Percentiles rank a stretch among this genome's conserved stretches.
phyloP scores from a whole-genome alignment of 2,329 filamentous ascomycete species.

The Gliomastix tumulicola region DNA sequence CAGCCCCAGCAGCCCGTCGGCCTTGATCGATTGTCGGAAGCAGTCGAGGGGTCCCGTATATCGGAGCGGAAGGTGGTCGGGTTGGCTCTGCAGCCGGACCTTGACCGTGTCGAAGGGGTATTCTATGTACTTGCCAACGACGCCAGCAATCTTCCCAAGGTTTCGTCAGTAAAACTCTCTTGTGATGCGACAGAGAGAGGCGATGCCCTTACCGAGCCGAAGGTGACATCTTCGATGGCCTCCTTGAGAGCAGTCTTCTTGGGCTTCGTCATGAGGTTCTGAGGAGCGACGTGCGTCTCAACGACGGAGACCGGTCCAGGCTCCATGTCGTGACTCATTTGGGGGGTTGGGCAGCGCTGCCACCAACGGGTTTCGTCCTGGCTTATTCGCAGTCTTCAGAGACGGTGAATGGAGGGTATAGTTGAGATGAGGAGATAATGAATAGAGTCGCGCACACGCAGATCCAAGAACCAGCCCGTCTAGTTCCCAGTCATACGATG shows the following conservation, averaged over 20 bases:
- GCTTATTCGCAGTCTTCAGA: no score
- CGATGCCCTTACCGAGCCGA: conserved; percentile 65
- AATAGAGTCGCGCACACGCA: no score
- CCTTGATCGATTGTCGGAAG: conserved; percentile 76
- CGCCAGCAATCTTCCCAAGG: conserved; percentile 60
- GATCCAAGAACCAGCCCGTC: no score
- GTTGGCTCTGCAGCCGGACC: conserved; percentile 93
- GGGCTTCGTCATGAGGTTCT: conserved; percentile 19
- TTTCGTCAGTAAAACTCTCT: background rate
- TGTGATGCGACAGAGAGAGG: background rate
- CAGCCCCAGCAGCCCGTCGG: conserved; percentile 72
- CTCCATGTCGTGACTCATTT: no score
- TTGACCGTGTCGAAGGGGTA: conserved; percentile 99
- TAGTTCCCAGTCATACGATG: no score
- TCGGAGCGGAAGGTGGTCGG: conserved; percentile 70
- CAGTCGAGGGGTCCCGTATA: conserved; percentile 89
- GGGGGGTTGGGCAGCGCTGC: no score
- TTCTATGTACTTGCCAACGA: conserved; percentile 92
- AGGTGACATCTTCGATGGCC: conserved; percentile 78
- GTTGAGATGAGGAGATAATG: no score
- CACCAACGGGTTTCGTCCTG: no score
- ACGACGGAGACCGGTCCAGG: conserved; percentile 19
- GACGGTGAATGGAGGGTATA: no score
- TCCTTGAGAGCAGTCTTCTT: conserved; percentile 45
- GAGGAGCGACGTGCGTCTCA: conserved; percentile 13